These are phyloP conservation scores for Ajuga chamaepitys DNA, from an alignment of 257 asterid species.

Conservation along the genomic window DNA sequence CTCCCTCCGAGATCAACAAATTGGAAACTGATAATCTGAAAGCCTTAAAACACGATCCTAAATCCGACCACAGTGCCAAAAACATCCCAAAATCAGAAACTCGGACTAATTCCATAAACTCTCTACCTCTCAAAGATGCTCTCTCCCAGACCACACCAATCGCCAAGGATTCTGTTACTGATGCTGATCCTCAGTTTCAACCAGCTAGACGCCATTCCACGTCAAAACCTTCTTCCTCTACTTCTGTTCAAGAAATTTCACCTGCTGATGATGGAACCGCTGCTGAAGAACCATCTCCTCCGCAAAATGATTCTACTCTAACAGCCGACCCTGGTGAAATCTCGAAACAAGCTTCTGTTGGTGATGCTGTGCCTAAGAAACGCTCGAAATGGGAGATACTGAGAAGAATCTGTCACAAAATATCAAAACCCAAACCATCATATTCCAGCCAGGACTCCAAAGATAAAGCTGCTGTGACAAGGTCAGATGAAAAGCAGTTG, in stretches of 20 bases:
- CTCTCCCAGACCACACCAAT: not conserved
- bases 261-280: not conserved
- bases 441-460: too few relatives aligned
- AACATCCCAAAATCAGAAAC: not conserved
- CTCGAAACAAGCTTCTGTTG: not conserved
- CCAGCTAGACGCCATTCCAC: not conserved
- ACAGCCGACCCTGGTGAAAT: not conserved
- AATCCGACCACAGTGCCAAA: not conserved
- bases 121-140: not conserved
- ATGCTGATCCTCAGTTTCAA: not conserved
- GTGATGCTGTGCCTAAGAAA: not conserved
- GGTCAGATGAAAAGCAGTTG: not conserved
- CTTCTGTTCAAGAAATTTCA: slow-evolving; percentile 2
- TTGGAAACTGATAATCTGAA: not conserved
- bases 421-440: too few relatives aligned
- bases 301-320: not conserved
- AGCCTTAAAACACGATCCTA: not conserved
- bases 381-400: not conserved
- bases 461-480: not conserved
- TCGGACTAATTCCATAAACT: not conserved
- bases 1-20: not conserved
- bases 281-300: not conserved
- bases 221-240: not conserved
- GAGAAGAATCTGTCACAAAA: not conserved
- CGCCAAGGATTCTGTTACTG: not conserved